These are phyloP conservation scores for Exophiala mesophila DNA, from an alignment of 2,329 filamentous ascomycete species.

Conservation along the genomic window DNA sequence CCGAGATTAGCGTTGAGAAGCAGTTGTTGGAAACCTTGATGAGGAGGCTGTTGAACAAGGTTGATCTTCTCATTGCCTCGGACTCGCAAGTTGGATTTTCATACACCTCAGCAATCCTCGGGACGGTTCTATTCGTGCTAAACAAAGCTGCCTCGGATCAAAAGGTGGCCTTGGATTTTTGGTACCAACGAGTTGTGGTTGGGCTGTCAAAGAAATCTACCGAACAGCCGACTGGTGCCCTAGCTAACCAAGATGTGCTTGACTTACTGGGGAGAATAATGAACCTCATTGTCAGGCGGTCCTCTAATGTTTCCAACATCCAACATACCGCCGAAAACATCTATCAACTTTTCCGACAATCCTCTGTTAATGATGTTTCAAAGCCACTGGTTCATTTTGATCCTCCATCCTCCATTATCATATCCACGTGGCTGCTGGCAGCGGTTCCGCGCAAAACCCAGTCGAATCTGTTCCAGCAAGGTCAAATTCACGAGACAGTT, in stretches of 20 bases:
- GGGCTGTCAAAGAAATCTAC: slow-evolving; percentile 39
- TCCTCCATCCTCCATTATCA: slow-evolving; percentile 39
- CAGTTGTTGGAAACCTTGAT: slow-evolving; percentile 61
- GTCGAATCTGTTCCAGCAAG: slow-evolving; percentile 13
- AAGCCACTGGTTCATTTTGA: slow-evolving; percentile 7
- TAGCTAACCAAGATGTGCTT: slow-evolving; percentile 50
- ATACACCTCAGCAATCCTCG: slow-evolving; percentile 57
- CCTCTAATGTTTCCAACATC: slow-evolving; percentile 47
- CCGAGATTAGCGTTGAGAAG: slow-evolving; percentile 58
- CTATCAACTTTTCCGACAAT: slow-evolving; percentile 47
- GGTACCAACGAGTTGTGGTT: slow-evolving; percentile 50
- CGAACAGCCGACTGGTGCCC: slow-evolving; percentile 31
- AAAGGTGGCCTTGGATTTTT: slow-evolving; percentile 33
- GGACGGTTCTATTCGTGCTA: slow-evolving; percentile 59
- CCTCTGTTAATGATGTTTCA: slow-evolving; percentile 12
- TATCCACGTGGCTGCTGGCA: slow-evolving; percentile 36
- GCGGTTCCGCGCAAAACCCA: slow-evolving; percentile 23
- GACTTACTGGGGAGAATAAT: slow-evolving; percentile 58
- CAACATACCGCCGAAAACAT: slow-evolving; percentile 49
- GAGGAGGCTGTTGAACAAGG: slow-evolving; percentile 58
- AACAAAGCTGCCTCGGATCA: slow-evolving; percentile 26
- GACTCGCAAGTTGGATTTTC: slow-evolving; percentile 40
- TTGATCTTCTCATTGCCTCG: slow-evolving; percentile 53
- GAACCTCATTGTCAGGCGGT: slow-evolving; percentile 54
- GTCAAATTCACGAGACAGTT: slow-evolving; percentile 20